These are phyloP conservation scores for Nissolia schottii DNA, from an alignment of 306 rosid species.

Conservation along the genomic window DNA sequence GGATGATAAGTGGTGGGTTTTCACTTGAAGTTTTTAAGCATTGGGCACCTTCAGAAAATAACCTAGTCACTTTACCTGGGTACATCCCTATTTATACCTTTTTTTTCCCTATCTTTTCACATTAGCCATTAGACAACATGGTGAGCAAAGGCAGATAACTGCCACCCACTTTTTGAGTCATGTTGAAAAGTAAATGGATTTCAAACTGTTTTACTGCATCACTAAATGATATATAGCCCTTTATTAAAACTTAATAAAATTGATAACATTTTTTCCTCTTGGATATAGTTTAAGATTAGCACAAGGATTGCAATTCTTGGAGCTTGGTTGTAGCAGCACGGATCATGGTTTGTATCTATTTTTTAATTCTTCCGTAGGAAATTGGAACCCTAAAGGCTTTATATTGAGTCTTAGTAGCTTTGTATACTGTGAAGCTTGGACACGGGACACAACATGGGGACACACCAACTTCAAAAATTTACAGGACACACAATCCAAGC, in stretches of 20 bases:
- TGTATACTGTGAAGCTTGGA: no score
- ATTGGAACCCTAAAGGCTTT: neutral
- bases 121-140: slow-evolving; percentile 1
- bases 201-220: neutral
- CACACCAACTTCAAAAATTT: no score
- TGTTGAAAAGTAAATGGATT: neutral
- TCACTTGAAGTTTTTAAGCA: slow-evolving; percentile 90
- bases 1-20: slow-evolving; percentile 89
- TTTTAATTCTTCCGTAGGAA: neutral
- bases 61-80: slow-evolving; percentile 87
- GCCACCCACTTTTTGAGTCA: neutral
- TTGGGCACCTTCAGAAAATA: slow-evolving; percentile 85
- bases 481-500: no score
- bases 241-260: neutral
- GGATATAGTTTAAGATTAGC: neutral
- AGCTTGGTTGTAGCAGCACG: neutral
- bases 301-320: neutral
- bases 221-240: neutral
- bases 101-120: neutral
- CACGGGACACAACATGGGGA: no score
- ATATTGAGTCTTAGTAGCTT: neutral
- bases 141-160: neutral
- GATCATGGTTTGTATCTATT: neutral
- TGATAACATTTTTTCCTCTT: neutral
- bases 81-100: slow-evolving; percentile 23